Conservation (phyloP, 495 filamentous ascomycete genomes). For the Articulospora tetracladia region DNA sequence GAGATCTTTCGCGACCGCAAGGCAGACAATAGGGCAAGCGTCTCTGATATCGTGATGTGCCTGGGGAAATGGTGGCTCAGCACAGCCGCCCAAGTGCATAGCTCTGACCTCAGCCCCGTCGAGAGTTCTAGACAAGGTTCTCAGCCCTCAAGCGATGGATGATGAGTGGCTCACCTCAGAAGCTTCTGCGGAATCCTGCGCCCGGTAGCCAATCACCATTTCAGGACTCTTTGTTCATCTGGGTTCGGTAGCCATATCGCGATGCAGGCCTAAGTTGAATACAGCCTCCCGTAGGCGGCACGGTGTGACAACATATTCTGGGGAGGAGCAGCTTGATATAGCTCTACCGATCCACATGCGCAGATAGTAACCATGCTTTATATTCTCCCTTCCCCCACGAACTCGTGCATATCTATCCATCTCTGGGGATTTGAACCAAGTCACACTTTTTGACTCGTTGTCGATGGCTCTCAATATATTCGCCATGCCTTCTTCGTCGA, state of each 20-base stretch:
- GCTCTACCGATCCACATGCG: not conserved
- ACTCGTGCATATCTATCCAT: constrained; percentile 1
- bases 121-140: constrained; percentile 2
- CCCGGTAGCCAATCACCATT: not conserved
- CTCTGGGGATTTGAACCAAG: not conserved
- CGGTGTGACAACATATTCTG: not conserved
- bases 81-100: not conserved
- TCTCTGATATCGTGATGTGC: not conserved
- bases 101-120: constrained; percentile 14
- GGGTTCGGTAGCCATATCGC: not conserved
- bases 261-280: not conserved
- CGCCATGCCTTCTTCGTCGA: constrained; percentile 22
- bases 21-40: not conserved
- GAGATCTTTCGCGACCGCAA: not conserved
- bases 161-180: not conserved
- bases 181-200: constrained; percentile 1
- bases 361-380: not conserved
- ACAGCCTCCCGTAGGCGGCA: constrained; percentile 14
- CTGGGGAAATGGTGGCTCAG: constrained; percentile 10
- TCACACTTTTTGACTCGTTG: not conserved
- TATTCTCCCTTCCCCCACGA: not conserved
- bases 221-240: not conserved
- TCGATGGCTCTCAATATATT: constrained; percentile 24
- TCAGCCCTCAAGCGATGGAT: constrained; percentile 11
- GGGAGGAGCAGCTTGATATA: constrained; percentile 2